These are phyloP conservation scores for Phylloporus sp. DNA, from an alignment of 768 basidiomycete species.

Conservation along the genomic window DNA sequence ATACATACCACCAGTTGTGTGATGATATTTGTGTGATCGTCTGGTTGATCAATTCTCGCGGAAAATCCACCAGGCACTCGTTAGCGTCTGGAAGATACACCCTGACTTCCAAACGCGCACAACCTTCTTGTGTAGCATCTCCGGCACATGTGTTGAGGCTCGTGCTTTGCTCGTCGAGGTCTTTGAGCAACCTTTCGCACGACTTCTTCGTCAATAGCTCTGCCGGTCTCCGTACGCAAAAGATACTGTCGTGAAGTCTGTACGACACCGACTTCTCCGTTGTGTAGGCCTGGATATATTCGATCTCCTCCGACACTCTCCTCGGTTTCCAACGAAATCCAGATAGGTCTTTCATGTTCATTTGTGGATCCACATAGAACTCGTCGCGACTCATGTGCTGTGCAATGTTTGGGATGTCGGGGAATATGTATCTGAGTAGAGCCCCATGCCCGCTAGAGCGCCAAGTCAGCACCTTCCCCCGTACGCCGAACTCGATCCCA, in stretches of 20 bases:
- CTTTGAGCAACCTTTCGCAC: background rate
- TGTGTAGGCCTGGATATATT: conserved; percentile 6
- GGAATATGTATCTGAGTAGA: background rate
- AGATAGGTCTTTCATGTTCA: background rate
- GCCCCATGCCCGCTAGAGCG: background rate
- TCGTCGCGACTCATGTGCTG: background rate
- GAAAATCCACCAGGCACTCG: background rate
- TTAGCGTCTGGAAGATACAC: background rate
- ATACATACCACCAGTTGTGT: background rate
- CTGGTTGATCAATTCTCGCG: background rate
- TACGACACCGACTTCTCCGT: conserved; percentile 9
- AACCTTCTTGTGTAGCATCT: background rate
- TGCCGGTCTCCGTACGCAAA: background rate
- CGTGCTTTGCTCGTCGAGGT: background rate
- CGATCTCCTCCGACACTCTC: background rate
- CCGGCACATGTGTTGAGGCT: background rate
- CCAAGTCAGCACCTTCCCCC: background rate
- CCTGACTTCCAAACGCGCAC: background rate
- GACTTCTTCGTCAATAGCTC: background rate
- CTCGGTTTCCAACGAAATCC: background rate
- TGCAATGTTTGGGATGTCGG: background rate
- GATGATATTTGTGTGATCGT: background rate
- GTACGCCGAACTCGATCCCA: background rate
- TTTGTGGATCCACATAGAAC: background rate
- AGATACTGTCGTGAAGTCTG: conserved; percentile 1